Conservation (phyloP, 2,329 filamentous ascomycete genomes). For the Talaromyces islandicus region DNA sequence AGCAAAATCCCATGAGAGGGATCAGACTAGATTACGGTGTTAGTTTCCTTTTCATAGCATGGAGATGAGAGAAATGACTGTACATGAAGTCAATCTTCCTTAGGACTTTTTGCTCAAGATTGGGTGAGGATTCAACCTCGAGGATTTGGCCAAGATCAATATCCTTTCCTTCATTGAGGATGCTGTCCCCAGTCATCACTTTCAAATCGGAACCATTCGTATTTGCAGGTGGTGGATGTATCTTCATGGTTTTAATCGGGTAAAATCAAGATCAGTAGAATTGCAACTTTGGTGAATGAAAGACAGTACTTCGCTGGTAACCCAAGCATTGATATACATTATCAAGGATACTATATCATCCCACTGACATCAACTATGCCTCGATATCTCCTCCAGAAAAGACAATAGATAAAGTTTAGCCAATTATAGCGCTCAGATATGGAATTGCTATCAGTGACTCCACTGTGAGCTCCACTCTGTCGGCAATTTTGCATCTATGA, state of each 20-base stretch:
- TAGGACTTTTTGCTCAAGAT: neutral
- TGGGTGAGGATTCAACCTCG: neutral
- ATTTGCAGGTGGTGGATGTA: neutral
- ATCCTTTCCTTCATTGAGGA: neutral
- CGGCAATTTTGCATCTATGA: neutral
- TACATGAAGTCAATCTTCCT: conserved; percentile 6
- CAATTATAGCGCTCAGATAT: neutral
- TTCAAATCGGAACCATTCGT: neutral
- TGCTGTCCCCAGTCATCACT: neutral
- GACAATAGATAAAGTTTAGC: conserved; percentile 1
- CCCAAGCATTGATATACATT: neutral
- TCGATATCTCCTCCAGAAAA: neutral
- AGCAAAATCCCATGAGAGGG: conserved; percentile 23
- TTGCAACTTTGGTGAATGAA: neutral
- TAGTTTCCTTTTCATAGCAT: neutral
- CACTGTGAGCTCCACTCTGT: neutral
- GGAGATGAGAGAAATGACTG: neutral
- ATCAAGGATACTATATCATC: neutral
- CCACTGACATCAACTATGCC: neutral
- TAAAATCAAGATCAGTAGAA: neutral
- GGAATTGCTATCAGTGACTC: neutral
- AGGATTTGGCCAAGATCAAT: conserved; percentile 4
- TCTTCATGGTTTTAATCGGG: neutral
- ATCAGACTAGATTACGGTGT: conserved; percentile 13
- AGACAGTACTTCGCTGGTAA: neutral